A percentile compares a stretch with the other conserved stretches of the same genome.
These are phyloP conservation scores for Poronia punctata DNA, from an alignment of 495 filamentous ascomycete genomes.

Conservation along the genomic window DNA sequence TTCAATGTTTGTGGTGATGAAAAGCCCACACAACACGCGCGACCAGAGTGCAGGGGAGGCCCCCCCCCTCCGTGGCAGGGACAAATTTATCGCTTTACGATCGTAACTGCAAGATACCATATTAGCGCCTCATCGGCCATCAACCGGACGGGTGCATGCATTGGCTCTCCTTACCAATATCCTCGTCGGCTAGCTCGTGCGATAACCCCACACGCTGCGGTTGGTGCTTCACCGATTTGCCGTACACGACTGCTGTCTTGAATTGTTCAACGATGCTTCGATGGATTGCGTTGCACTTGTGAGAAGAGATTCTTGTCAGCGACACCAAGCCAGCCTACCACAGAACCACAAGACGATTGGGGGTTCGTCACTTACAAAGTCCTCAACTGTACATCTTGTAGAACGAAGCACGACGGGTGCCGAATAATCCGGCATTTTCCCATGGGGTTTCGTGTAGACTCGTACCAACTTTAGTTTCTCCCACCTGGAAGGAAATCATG, in stretches of 20 bases:
- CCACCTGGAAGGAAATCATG: conserved; percentile 52
- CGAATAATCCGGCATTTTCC: conserved; percentile 86
- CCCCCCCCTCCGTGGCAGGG: conserved; percentile 3
- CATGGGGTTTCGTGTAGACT: conserved; percentile 98
- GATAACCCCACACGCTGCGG: conserved; percentile 88
- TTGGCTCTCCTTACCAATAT: conserved; percentile 69
- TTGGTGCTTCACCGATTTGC: conserved; percentile 96
- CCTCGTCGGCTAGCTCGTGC: conserved; percentile 91
- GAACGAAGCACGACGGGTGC: conserved; percentile 83
- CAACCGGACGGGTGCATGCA: conserved; percentile 8
- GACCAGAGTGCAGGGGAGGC: conserved; percentile 2
- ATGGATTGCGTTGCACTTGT: conserved; percentile 91
- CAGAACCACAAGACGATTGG: neutral
- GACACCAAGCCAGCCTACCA: conserved; percentile 10
- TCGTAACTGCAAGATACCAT: conserved; percentile 60
- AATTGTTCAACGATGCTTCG: conserved; percentile 94
- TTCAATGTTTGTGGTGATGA: neutral
- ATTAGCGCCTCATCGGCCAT: conserved; percentile 22
- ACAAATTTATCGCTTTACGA: conserved; percentile 78
- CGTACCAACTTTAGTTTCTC: conserved; percentile 85
- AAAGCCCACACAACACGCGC: conserved; percentile 1
- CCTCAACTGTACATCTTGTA: conserved; percentile 81
- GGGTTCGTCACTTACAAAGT: conserved; percentile 88
- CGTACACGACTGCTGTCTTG: conserved; percentile 91
- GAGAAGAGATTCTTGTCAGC: conserved; percentile 22